Evolutionary conservation across 179 eudicot species (phyloP), one percentile per base, ranked within the genome.

Genomic region (Carnegiea gigantea): DNA sequence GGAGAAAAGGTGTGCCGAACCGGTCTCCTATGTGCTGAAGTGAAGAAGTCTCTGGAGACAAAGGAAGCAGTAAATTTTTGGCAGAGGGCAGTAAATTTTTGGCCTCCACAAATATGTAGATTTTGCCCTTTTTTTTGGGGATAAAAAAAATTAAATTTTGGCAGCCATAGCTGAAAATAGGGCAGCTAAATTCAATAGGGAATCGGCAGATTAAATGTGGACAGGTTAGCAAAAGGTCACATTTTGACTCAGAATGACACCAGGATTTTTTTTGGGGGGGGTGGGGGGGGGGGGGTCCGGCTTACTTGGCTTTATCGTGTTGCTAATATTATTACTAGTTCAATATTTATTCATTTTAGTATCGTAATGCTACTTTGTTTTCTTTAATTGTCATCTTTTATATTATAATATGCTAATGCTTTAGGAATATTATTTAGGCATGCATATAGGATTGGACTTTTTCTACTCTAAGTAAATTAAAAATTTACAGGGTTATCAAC

Each of bases 1-100:
- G 97, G 77, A 87, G 97, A 83, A 92, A 92, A 86, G 89, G 92
- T 9, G 77, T 84, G 0, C 97, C 97, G 1, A 86, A 86, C 78
- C 88, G 97, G 79, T 78, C 96, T 59, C 95, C 95, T n/a, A 83
- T 91, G 54, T 81, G 84, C 46, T 91, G 73, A 70, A 30, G 8
- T 9, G 6, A 28, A 70, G 71, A 70, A 30, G 12, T 11, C 75
- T 49, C 71, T 74, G 64, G 59, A 59, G 28, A 67, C n/a, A 43
- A 60, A 10, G 67, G 14, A 8, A 62, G 71, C 38, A 28, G 78
- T 43, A 62, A 76, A 46, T 24, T 49, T 79, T 79, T 49, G 57
- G 40, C 54, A 11, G 43, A 75, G 76, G 78, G 75, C 36, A 54
- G 70, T 70, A n/a, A 53, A 2, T 75, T 64, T 77, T 23, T 73